Base-by-base conservation (phyloP, 176 grass and related monocot species). In the Musa troglodytarum region DNA sequence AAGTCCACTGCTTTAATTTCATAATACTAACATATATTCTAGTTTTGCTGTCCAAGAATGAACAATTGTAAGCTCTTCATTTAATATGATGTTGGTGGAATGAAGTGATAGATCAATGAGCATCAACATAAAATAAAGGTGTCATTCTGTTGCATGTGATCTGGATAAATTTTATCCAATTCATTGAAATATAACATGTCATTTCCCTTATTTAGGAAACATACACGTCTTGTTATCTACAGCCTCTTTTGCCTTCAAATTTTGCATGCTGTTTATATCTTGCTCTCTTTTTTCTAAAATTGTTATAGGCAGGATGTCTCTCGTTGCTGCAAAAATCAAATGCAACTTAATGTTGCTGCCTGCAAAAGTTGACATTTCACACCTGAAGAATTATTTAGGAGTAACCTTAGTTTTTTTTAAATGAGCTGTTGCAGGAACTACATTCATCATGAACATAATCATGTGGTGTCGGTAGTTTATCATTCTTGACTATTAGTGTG, bases 1-100 rank as follows among this genome's bases (percentile, higher is more conserved):
- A 87, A 89, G 63, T 58, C 25, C 54, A 62, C 66, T 1, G 50
- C 34, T 74, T 82, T 5, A 54, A 55, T 50, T 54, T 24, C 50
- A 53, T 53, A 1, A 53, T 25, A 6, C 34, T 43, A 28, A 43
- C 34, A 7, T 10, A 50, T 49, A 14, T 73, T 29, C 21, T 74
- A 54, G 51, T 73, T 25, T 16, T 53, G 19, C 10, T 70, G 34
- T 51, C 52, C 29, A 70, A 61, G 15, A n/a, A 50, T 52, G 2
- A 51, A 50, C 17, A 50, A 70, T 51, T 15, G 50, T 9, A 50
- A 50, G 34, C 29, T 69, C 14, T 57, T 57, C 25, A 49, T 14
- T 69, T 69, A 23, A 5, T 28, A n/a, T 69, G 5, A 10, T 50
- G 11, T 68, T 17, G 24, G 25, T 68, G 12, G 7, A 19, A 10